Evolutionary conservation across 257 asterid species (phyloP).

Genomic region (Solanum microdontum): DNA sequence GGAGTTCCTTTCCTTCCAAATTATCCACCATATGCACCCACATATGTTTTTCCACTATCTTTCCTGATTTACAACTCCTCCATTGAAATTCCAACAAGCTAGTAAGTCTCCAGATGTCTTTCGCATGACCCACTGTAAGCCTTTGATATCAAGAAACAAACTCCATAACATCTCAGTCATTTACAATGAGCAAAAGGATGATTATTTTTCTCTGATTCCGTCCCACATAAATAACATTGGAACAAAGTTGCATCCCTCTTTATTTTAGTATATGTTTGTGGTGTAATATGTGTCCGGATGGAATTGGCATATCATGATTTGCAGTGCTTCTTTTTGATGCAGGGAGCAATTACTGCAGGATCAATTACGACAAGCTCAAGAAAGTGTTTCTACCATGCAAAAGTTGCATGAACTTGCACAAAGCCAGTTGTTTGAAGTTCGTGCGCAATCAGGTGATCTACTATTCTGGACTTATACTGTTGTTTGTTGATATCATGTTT

Average conservation of each 20-base stretch:
- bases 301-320: neutral
- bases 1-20: neutral
- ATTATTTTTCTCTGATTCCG: neutral
- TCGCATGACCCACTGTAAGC: neutral
- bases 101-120: neutral
- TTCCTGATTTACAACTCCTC: neutral
- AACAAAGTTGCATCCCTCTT: neutral
- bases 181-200: neutral
- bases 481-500: neutral
- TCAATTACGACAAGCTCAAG: constrained; percentile 93
- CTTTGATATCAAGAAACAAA: neutral
- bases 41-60: neutral
- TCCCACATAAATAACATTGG: neutral
- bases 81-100: neutral
- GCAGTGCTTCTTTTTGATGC: constrained; percentile 19
- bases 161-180: neutral
- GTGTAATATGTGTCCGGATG: neutral
- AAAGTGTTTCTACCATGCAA: constrained; percentile 92
- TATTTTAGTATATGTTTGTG: neutral
- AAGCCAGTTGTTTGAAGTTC: constrained; percentile 94
- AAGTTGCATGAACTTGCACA: constrained; percentile 97
- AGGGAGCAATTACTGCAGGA: constrained; percentile 89
- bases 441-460: constrained; percentile 87
- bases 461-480: neutral
- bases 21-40: neutral